Evolutionary conservation across 176 grass and related monocot species (phyloP).

Genomic region (Puccinellia tenuiflora): DNA sequence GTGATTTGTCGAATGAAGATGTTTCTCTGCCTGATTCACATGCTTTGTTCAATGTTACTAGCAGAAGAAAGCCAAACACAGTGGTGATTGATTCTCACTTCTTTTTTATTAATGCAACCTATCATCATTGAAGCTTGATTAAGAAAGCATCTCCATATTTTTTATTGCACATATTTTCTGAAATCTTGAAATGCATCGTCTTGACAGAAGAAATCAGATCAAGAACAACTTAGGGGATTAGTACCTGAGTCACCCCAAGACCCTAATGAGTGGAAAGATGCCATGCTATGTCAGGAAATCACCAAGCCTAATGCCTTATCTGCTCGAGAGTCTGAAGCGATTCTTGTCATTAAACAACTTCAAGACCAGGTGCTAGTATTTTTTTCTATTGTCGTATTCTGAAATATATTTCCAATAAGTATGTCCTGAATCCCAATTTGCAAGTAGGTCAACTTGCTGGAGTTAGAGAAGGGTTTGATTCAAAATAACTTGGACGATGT

Average conservation of each 20-base stretch:
- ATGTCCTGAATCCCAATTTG: slow-evolving; percentile 14
- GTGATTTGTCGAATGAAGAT: slow-evolving; percentile 34
- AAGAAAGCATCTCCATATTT: neutral
- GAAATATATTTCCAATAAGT: slow-evolving; percentile 1
- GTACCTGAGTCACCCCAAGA: slow-evolving; percentile 17
- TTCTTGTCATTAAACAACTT: slow-evolving; percentile 86
- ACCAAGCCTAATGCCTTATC: slow-evolving; percentile 43
- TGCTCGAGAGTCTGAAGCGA: slow-evolving; percentile 77
- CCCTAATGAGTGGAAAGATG: slow-evolving; percentile 19
- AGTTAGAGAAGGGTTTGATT: slow-evolving; percentile 72
- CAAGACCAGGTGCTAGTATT: slow-evolving; percentile 71
- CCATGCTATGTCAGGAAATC: slow-evolving; percentile 18
- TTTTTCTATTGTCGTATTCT: slow-evolving; percentile 6
- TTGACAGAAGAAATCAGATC: slow-evolving; percentile 36
- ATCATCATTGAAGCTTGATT: neutral
- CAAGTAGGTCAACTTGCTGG: slow-evolving; percentile 71
- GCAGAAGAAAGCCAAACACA: slow-evolving; percentile 60
- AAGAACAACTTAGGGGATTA: slow-evolving; percentile 25
- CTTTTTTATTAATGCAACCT: slow-evolving; percentile 3
- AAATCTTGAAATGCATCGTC: neutral
- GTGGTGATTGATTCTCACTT: slow-evolving; percentile 29
- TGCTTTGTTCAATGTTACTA: slow-evolving; percentile 74
- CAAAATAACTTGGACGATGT: slow-evolving; percentile 78
- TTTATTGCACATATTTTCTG: slow-evolving; percentile 7
- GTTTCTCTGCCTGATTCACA: slow-evolving; percentile 63